Conservation (phyloP, 208 protist species). For the Herpetomonas samuelpessoai region DNA sequence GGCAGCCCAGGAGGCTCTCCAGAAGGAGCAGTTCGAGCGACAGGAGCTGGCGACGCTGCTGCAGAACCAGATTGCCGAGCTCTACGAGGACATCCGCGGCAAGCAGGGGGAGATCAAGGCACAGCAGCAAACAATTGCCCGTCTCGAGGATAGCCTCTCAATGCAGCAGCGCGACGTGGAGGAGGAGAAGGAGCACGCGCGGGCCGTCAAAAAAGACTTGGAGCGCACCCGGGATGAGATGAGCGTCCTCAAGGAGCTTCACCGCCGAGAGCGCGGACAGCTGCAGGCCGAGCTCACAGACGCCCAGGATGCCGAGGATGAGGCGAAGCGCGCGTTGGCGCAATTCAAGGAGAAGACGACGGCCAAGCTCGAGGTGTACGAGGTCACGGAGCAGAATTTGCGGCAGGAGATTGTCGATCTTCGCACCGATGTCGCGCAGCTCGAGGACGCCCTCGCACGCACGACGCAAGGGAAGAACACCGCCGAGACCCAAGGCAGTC, state of each 20-base stretch:
- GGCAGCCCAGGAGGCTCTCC: slow-evolving; percentile 22
- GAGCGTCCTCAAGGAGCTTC: slow-evolving; percentile 30
- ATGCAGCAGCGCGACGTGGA: slow-evolving; percentile 19
- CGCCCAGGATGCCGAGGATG: slow-evolving; percentile 31
- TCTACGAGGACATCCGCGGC: slow-evolving; percentile 41
- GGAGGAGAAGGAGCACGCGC: slow-evolving; percentile 26
- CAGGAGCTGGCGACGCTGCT: slow-evolving; percentile 34
- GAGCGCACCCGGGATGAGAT: slow-evolving; percentile 27
- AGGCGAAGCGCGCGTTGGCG: slow-evolving; percentile 23
- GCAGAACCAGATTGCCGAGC: slow-evolving; percentile 40
- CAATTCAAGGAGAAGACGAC: slow-evolving; percentile 34
- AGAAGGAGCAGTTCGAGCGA: slow-evolving; percentile 30
- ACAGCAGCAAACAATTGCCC: slow-evolving; percentile 24
- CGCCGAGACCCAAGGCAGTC: slow-evolving; percentile 30
- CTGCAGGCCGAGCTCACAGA: slow-evolving; percentile 37
- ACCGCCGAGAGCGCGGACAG: slow-evolving; percentile 35
- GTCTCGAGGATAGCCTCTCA: slow-evolving; percentile 29
- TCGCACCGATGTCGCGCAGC: slow-evolving; percentile 24
- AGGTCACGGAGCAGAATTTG: slow-evolving; percentile 43
- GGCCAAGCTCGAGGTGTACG: slow-evolving; percentile 37
- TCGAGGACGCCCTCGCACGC: slow-evolving; percentile 31
- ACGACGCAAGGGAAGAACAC: slow-evolving; percentile 23
- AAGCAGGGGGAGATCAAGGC: slow-evolving; percentile 27
- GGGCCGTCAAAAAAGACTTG: slow-evolving; percentile 28
- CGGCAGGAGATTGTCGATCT: slow-evolving; percentile 44